Evolutionary conservation across 495 filamentous ascomycete species (phyloP).

Genomic region (Aspergillus nidulans): DNA sequence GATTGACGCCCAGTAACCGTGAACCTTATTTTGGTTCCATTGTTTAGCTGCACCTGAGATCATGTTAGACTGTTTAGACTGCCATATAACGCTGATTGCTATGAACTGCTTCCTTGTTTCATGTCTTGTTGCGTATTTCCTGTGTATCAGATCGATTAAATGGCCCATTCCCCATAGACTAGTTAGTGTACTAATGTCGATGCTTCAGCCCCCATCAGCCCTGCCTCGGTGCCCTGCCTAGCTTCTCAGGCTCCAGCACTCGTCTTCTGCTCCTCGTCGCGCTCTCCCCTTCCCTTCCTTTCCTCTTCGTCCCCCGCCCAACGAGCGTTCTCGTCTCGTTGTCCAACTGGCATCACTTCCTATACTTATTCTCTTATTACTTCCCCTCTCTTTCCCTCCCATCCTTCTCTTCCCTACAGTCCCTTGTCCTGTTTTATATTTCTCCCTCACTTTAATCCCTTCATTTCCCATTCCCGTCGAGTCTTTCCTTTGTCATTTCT

Average conservation of each 20-base stretch:
- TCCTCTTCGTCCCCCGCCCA: constrained; percentile 14
- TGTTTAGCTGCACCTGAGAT: neutral
- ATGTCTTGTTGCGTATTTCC: neutral
- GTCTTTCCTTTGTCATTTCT: neutral
- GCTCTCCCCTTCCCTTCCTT: constrained; percentile 4
- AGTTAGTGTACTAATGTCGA: neutral
- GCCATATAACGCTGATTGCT: neutral
- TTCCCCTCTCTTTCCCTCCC: constrained; percentile 10
- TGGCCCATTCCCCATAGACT: neutral
- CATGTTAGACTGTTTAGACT: neutral
- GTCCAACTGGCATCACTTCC: constrained; percentile 16
- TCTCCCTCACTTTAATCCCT: constrained; percentile 9
- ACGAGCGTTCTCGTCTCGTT: constrained; percentile 19
- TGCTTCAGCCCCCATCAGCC: neutral
- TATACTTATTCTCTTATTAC: constrained; percentile 10
- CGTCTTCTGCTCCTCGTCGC: constrained; percentile 3
- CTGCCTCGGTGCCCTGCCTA: neutral
- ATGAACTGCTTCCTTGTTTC: neutral
- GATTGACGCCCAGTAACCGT: constrained; percentile 7
- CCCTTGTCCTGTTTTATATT: constrained; percentile 10
- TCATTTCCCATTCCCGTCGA: constrained; percentile 9
- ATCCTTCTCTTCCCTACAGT: constrained; percentile 8
- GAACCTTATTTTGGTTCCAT: constrained; percentile 11
- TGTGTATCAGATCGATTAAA: neutral
- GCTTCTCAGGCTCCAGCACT: neutral